Evolutionary conservation across 2,329 filamentous ascomycete genomes (phyloP).

Genomic region (Penicillium sp.): DNA sequence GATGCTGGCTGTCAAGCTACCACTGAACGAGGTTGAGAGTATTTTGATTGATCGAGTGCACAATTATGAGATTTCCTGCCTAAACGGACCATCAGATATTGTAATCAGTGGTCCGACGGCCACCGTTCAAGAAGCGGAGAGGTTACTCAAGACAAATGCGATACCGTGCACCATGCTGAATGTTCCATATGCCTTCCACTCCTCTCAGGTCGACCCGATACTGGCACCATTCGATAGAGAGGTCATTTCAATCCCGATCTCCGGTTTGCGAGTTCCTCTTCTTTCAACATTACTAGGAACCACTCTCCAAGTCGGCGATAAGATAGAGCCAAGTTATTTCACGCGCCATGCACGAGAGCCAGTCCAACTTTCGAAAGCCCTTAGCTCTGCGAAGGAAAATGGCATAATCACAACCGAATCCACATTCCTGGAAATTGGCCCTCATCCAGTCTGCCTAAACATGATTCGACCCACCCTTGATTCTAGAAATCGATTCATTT

Average conservation of each 20-base stretch:
- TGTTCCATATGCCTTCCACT: slow-evolving; percentile 8
- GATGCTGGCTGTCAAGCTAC: slow-evolving; percentile 7
- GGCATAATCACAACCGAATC: neutral
- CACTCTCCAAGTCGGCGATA: neutral
- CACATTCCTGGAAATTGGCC: neutral
- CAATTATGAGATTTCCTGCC: slow-evolving; percentile 6
- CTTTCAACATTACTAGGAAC: neutral
- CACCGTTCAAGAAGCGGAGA: neutral
- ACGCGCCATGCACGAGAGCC: neutral
- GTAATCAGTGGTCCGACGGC: neutral
- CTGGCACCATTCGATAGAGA: neutral
- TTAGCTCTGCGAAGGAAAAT: neutral
- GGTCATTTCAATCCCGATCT: neutral
- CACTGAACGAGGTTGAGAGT: neutral
- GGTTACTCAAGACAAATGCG: neutral
- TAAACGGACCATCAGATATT: neutral
- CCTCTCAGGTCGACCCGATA: slow-evolving; percentile 2
- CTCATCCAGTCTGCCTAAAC: neutral
- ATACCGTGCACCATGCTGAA: neutral
- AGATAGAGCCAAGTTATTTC: neutral
- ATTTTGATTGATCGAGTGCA: neutral
- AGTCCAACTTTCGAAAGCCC: neutral
- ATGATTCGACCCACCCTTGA: neutral
- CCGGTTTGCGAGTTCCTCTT: neutral
- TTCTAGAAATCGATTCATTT: neutral